Percentiles rank a stretch among this genome's conserved stretches.
phyloP scores from a whole-genome alignment of 306 rosid species.

The Malus domestica region ASM211411v1 NC_041798.1:34564001-34564500 shows the following conservation, averaged over 20 bases:
- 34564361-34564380: not conserved
- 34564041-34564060: not conserved
- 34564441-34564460: not conserved
- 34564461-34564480: not conserved
- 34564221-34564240: constrained; percentile 69
- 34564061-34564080: not conserved
- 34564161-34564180: constrained; percentile 96
- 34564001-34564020: constrained; percentile 81
- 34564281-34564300: constrained; percentile 66
- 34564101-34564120: too few species aligned
- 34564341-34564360: constrained; percentile 1
- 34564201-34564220: constrained; percentile 76
- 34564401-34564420: not conserved
- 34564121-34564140: not conserved
- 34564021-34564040: not conserved
- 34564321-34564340: constrained; percentile 13
- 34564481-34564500: not conserved
- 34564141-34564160: constrained; percentile 32
- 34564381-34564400: not conserved
- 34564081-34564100: not conserved
- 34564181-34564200: constrained; percentile 68
- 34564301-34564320: constrained; percentile 14
- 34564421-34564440: not conserved
- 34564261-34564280: constrained; percentile 47
- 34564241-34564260: constrained; percentile 27